Conservation (phyloP, 306 rosid species). For the Herpetospermum pedunculosum region DNA sequence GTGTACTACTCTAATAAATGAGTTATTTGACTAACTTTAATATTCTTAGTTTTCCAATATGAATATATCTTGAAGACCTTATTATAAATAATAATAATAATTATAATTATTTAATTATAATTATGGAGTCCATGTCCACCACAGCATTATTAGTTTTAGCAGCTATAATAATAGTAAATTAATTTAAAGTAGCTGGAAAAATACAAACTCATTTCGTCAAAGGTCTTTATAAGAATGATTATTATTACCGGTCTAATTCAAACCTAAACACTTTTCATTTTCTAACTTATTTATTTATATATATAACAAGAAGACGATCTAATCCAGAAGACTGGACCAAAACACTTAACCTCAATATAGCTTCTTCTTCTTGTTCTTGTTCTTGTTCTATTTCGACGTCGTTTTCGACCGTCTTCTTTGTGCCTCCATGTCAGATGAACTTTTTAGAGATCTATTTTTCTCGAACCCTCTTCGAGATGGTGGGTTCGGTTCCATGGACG, state of each 20-base stretch:
- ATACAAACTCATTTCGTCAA: conserved; percentile 36
- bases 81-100: background rate
- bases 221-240: conserved; percentile 54
- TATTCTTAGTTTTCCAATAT: background rate
- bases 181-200: background rate
- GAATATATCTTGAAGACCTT: background rate
- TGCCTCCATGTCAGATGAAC: background rate
- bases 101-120: background rate
- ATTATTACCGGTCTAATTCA: conserved; percentile 36
- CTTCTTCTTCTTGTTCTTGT: background rate
- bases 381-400: background rate
- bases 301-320: background rate
- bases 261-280: conserved; percentile 38
- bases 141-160: conserved; percentile 3
- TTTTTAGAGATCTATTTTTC: background rate
- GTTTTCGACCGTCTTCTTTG: background rate
- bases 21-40: background rate
- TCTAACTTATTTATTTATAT: background rate
- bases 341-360: too few relatives aligned
- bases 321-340: conserved; percentile 1
- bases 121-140: background rate
- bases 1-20: background rate
- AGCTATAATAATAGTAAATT: background rate
- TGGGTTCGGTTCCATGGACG: conserved; percentile 33
- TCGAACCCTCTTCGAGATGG: background rate